Evolutionary conservation across 306 rosid species (phyloP), one percentile per base, ranked within the genome.

Genomic region (Gynostemma pentaphyllum): DNA sequence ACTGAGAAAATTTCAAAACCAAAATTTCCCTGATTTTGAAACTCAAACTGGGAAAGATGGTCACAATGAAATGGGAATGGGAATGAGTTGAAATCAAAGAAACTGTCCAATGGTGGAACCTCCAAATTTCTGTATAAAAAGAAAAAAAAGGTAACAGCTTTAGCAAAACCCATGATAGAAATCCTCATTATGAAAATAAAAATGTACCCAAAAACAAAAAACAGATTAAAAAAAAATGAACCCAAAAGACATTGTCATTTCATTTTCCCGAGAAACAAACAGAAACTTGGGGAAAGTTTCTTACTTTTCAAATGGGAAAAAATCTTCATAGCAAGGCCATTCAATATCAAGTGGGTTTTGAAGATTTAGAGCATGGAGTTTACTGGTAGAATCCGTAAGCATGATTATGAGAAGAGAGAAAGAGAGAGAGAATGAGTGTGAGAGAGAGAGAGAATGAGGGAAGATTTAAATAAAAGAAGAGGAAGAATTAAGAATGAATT

Each of bases 361-460:
- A 72, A 76, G 10, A 62, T 72, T 72, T 21, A 79, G 81, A 29
- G 70, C 32, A 40, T 30, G 27, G 5, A 46, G 49, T 26, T 74
- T 68, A 29, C n/a, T 73, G 36, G 32, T 18, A 46, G 40, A 55
- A 8, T 70, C 87, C 95, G 81, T 87, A 21, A 22, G 37, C 34
- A 46, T 46, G 52, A 42, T 7, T 14, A 42, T 4, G 46, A 16
- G 57, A 26, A 24, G 0, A 39, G 44, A 22, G 15, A 23, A 15
- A 49, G 15, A 49, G 13, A 48, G 4, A 1, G 1, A 18, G 50
- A 52, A 51, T 24, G 1, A 24, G 34, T 24, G 6, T 45, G 16
- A 26, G 24, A 22, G 41, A 26, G 39, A 13, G 42, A 26, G 46
- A 45, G 5, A 44, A 4, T n/a, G 39, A 13, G 24, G 0, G 22